Percentiles rank a stretch among this genome's conserved stretches.
Conservation (phyloP, 23 red algal species). For the Cyanidioschyzon merolae region DNA sequence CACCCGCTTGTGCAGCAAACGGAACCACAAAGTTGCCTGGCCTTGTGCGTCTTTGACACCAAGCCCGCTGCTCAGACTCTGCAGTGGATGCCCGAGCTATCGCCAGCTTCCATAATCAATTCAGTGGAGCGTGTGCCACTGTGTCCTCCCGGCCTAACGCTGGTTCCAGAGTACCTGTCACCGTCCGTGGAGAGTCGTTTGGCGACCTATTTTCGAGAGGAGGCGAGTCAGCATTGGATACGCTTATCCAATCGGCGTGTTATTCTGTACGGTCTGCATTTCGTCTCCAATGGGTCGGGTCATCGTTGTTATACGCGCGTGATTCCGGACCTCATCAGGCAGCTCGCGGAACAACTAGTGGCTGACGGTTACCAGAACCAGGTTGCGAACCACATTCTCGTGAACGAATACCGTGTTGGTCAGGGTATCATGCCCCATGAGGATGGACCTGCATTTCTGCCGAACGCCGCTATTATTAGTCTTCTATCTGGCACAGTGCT, state of each 20-base stretch:
- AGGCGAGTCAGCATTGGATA: background rate
- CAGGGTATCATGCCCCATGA: constrained; percentile 66
- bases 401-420: constrained; percentile 69
- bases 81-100: no score
- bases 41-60: no score
- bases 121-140: no score
- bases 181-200: background rate
- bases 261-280: background rate
- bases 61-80: no score
- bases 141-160: background rate
- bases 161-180: background rate
- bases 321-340: background rate
- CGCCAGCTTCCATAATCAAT: no score
- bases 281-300: background rate
- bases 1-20: no score
- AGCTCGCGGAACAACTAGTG: background rate
- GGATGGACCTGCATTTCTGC: constrained; percentile 67
- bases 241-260: background rate
- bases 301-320: background rate
- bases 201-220: background rate
- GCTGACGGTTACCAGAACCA: constrained; percentile 3
- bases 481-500: constrained; percentile 37
- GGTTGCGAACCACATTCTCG: constrained; percentile 61
- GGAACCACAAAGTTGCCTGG: no score
- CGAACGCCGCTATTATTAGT: constrained; percentile 62